A percentile compares a stretch with the other conserved stretches of the same genome.
Conservation (phyloP, 2,329 filamentous ascomycete genomes). For the Neofusicoccum cordaticola region DNA sequence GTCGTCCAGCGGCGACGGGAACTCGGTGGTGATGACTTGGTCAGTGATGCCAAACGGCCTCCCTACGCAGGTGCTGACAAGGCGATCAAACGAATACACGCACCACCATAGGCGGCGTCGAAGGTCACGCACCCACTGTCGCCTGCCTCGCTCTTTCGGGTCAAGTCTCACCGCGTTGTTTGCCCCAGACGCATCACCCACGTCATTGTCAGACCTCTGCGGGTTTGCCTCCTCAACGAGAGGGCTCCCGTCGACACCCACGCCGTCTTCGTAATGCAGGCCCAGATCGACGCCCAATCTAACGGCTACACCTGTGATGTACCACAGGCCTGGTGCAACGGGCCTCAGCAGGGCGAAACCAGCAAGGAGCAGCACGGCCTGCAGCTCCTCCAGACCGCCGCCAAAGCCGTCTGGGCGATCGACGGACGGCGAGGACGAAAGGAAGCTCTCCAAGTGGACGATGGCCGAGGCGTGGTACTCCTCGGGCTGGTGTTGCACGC, state of each 20-base stretch:
- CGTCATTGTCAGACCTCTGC: slow-evolving; percentile 36
- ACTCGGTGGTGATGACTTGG: slow-evolving; percentile 92
- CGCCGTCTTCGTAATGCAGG: slow-evolving; percentile 87
- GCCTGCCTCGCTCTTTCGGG: slow-evolving; percentile 60
- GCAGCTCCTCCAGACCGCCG: slow-evolving; percentile 88
- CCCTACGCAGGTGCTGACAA: slow-evolving; percentile 91
- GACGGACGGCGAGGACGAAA: slow-evolving; percentile 61
- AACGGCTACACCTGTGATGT: slow-evolving; percentile 91
- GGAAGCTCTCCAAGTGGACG: slow-evolving; percentile 81
- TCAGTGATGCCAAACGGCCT: slow-evolving; percentile 94
- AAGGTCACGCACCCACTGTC: slow-evolving; percentile 83
- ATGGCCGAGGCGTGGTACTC: slow-evolving; percentile 96
- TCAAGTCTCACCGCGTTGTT: slow-evolving; percentile 38
- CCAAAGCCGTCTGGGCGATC: slow-evolving; percentile 64
- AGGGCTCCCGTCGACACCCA: slow-evolving; percentile 54
- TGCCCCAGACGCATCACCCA: slow-evolving; percentile 12
- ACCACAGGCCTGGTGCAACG: slow-evolving; percentile 92
- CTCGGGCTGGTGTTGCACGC: slow-evolving; percentile 74
- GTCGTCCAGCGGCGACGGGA: slow-evolving; percentile 86
- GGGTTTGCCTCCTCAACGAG: slow-evolving; percentile 36
- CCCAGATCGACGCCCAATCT: slow-evolving; percentile 88
- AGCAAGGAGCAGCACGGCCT: slow-evolving; percentile 86
- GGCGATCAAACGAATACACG: slow-evolving; percentile 89
- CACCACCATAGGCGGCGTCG: slow-evolving; percentile 93
- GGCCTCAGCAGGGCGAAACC: slow-evolving; percentile 89